These are phyloP conservation scores for Euphorbia pulcherrima DNA, from an alignment of 345 rosid genomes.

Conservation along the genomic window DNA sequence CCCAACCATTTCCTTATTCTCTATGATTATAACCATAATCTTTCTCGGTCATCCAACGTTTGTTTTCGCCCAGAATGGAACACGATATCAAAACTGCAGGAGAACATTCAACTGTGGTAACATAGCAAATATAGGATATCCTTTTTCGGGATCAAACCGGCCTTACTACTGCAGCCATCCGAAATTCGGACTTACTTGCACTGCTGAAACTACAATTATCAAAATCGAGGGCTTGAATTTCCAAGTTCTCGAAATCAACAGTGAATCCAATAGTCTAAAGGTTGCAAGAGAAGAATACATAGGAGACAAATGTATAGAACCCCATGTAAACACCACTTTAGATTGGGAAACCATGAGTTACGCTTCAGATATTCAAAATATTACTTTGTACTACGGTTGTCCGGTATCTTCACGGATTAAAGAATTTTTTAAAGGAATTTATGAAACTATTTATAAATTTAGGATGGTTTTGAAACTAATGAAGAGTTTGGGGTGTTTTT, in stretches of 20 bases:
- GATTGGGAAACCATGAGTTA: background rate
- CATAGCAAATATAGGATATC: conserved; percentile 20
- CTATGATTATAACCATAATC: background rate
- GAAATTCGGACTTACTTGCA: conserved; percentile 25
- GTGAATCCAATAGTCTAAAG: conserved; percentile 2
- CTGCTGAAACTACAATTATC: conserved; percentile 14
- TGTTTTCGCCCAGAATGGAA: background rate
- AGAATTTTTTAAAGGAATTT: too few relatives aligned
- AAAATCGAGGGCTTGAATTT: conserved; percentile 23
- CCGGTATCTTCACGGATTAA: background rate
- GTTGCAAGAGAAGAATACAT: conserved; percentile 30
- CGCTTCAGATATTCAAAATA: background rate
- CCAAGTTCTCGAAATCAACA: conserved; percentile 18
- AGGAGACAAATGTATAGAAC: conserved; percentile 14
- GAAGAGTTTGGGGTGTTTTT: too few relatives aligned
- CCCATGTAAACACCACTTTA: background rate
- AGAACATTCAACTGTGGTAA: conserved; percentile 22
- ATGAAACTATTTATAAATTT: too few relatives aligned
- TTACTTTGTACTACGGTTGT: conserved; percentile 34
- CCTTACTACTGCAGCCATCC: conserved; percentile 28
- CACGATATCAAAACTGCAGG: conserved; percentile 20
- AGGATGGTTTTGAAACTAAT: too few relatives aligned
- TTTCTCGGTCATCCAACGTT: background rate
- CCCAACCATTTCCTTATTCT: background rate
- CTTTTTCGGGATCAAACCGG: conserved; percentile 33